Base-by-base conservation (phyloP, 108 stramenopile genomes). In the Nannochloropsis salina region DNA sequence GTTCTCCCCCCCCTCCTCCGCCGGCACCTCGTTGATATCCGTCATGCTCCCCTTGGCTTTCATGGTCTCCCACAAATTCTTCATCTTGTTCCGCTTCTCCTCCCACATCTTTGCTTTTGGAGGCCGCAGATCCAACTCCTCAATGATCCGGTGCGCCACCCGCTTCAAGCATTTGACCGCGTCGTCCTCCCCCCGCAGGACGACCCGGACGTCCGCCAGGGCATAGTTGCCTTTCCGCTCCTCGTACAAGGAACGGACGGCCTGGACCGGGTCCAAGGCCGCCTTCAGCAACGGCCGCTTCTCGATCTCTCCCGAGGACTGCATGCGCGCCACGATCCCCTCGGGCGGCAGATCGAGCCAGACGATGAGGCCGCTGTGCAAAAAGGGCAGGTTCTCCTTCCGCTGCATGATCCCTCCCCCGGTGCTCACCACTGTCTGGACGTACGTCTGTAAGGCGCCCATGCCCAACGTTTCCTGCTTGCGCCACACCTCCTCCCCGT, bases 1-100 rank as follows among this genome's bases (percentile, higher is more conserved):
- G 8, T 74, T 74, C 9, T 74, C 61, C 61, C 61, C 61, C 61
- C 61, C 61, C n/a, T 74, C 61, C 61, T 74, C 61, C 61, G 61
- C 61, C 61, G 61, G 61, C 61, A 74, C 61, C 61, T 74, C 61
- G n/a, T 74, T 74, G 61, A 74, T 74, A n/a, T 74, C 61, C 61
- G 61, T 74, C 61, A n/a, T n/a, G 15, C 20, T 74, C 61, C 61
- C 61, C 8, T 74, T 74, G 61, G 61, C 61, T n/a, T 74, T 74
- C 61, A 74, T 74, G 61, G 61, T 74, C 61, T 74, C 61, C 61
- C 61, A 74, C 15, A 74, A n/a, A n/a, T 74, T 74, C 61, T 74
- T 74, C 61, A 74, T 74, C 8, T 74, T 74, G n/a, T 74, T 74
- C 61, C 61, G 61, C 8, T 74, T 74, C n/a, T 74, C 61, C 8